Evolutionary conservation across 2,329 filamentous ascomycete species (phyloP).

Genomic region (Rhinocladiella mackenziei): DNA sequence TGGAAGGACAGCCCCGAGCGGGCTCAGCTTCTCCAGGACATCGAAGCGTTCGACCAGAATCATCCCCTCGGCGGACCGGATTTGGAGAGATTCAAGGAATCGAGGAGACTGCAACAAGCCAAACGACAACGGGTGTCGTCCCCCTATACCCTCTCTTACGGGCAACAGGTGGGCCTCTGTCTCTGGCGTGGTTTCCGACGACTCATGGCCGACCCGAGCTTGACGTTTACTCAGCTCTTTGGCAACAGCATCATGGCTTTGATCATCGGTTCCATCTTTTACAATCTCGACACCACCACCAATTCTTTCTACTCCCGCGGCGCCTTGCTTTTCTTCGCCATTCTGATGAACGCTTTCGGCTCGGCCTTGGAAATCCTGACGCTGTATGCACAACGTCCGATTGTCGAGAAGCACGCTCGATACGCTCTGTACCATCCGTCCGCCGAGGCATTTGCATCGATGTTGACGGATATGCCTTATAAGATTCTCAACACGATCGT

Average conservation of each 20-base stretch:
- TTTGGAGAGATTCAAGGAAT: constrained; percentile 40
- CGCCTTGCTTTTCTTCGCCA: constrained; percentile 61
- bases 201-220: constrained; percentile 61
- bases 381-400: constrained; percentile 82
- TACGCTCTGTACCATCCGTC: constrained; percentile 89
- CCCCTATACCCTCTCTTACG: constrained; percentile 54
- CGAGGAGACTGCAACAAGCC: constrained; percentile 43
- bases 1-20: constrained; percentile 55
- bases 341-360: constrained; percentile 60
- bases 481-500: constrained; percentile 69
- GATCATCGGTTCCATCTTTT: constrained; percentile 64
- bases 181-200: constrained; percentile 62
- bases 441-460: constrained; percentile 80
- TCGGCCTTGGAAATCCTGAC: constrained; percentile 66
- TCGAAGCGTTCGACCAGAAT: constrained; percentile 42
- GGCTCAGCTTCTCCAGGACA: constrained; percentile 39
- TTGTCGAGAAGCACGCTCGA: constrained; percentile 83
- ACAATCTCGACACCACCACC: constrained; percentile 56
- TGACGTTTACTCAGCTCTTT: constrained; percentile 60
- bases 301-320: constrained; percentile 61
- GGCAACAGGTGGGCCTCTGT: constrained; percentile 54
- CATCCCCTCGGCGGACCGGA: constrained; percentile 43
- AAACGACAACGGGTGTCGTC: constrained; percentile 48
- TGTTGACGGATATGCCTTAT: constrained; percentile 81
- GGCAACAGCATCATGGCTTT: constrained; percentile 58